Evolutionary conservation across 768 basidiomycete species (phyloP).

Genomic region (Auricularia heimuer): DNA sequence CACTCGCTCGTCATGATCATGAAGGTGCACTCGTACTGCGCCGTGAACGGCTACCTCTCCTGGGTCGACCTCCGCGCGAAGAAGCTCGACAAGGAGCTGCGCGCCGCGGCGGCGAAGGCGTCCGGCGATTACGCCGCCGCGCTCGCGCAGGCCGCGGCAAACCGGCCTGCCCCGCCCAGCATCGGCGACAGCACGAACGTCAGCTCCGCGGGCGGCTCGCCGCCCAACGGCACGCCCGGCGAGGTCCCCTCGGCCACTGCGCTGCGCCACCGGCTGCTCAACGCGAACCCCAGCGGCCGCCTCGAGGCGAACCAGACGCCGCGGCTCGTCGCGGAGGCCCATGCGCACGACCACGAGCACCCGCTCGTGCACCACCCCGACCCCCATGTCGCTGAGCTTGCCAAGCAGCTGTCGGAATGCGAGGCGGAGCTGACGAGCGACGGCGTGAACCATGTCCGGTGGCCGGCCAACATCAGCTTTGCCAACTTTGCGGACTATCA

Average conservation of each 20-base stretch:
- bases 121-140: constrained; percentile 66
- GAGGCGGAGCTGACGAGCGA: constrained; percentile 64
- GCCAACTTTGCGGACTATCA: constrained; percentile 79
- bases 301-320: too few species aligned
- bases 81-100: constrained; percentile 33
- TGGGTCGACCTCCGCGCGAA: constrained; percentile 38
- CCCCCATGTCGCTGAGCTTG: constrained; percentile 51
- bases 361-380: constrained; percentile 59
- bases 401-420: constrained; percentile 66
- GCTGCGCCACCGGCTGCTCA: constrained; percentile 47
- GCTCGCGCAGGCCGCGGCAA: constrained; percentile 33
- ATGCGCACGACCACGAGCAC: constrained; percentile 20
- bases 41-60: constrained; percentile 78
- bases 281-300: too few species aligned
- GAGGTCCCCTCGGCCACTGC: constrained; percentile 42
- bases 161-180: neutral
- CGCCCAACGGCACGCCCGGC: constrained; percentile 19
- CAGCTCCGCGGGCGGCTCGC: constrained; percentile 19
- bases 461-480: constrained; percentile 78
- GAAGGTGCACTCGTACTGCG: constrained; percentile 94
- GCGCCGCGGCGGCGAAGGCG: constrained; percentile 34
- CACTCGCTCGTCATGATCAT: constrained; percentile 87
- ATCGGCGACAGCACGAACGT: constrained; percentile 18
- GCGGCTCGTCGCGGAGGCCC: neutral
- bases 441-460: constrained; percentile 58